phyloP scores from a whole-genome alignment of 2,329 filamentous ascomycete genomes.

The Coniochaeta prunicola region DNA sequence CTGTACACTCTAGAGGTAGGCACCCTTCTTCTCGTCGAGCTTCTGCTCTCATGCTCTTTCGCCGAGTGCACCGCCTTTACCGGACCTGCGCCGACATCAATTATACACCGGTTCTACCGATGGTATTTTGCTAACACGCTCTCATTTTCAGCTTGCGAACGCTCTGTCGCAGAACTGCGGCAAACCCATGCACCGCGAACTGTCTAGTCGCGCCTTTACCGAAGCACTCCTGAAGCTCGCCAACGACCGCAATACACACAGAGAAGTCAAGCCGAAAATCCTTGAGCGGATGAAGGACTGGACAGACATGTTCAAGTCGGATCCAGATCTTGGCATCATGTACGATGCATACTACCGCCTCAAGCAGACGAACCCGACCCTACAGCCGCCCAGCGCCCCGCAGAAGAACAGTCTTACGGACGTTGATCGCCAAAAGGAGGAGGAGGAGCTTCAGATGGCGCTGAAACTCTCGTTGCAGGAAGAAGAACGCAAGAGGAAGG shows the following conservation, averaged over 20 bases:
- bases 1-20: slow-evolving; percentile 82
- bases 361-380: slow-evolving; percentile 75
- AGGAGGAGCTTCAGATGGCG: slow-evolving; percentile 95
- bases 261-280: slow-evolving; percentile 95
- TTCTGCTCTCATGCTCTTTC: neutral
- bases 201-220: slow-evolving; percentile 87
- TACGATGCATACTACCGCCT: slow-evolving; percentile 86
- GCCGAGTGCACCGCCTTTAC: too few relatives aligned
- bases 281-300: slow-evolving; percentile 94
- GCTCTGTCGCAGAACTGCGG: slow-evolving; percentile 90
- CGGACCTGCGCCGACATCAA: too few relatives aligned
- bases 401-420: slow-evolving; percentile 90
- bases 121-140: neutral
- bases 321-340: slow-evolving; percentile 95
- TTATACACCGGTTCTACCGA: too few relatives aligned
- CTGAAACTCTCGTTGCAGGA: slow-evolving; percentile 89
- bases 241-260: slow-evolving; percentile 90
- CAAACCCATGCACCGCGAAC: slow-evolving; percentile 76
- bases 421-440: slow-evolving; percentile 85
- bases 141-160: slow-evolving; percentile 64
- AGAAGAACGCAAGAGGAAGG: slow-evolving; percentile 56
- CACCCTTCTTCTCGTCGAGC: neutral
- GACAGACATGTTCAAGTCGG: slow-evolving; percentile 86
- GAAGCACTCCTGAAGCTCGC: slow-evolving; percentile 87
- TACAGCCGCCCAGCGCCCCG: slow-evolving; percentile 87